Base-by-base conservation (phyloP, 1,284 basidiomycete species). In the Leccinum huronense region DNA sequence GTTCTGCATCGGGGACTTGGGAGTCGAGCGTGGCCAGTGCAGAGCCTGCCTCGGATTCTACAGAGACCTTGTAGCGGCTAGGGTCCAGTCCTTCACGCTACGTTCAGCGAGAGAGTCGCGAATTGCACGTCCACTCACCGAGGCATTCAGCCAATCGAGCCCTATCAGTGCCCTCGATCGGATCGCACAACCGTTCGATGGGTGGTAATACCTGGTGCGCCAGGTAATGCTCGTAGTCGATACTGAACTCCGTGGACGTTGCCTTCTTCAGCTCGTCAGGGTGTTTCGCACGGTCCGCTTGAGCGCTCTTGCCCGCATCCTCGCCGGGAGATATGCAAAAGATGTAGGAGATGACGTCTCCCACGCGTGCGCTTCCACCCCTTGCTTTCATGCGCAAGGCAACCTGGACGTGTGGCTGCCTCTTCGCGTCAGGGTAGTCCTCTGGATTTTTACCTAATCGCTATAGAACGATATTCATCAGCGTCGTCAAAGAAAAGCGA, bases 381-480 rank as follows among this genome's bases (percentile, higher is more conserved):
- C 88, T 90, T 2, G 87, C 84, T 78, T 96, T 97, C 88, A 97
- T 89, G 34, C 94, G 86, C 63, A 97, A 80, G 0, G 97, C 97
- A 13, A 99, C 97, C 72, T 98, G 95, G 1, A 99, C 97, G 73
- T 99, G 97, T 1, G 97, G 97, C 71, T 97, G 95, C 56, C 84
- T 88, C 78, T 98, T 98, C 30, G 88, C 92, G 74, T 98, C 96
- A 0, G 96, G 95, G 73, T 98, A 99, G 73, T 97, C 96, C 73
- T 96, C 91, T 0, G 95, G 95, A 69, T 94, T 93, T 81, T 97
- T 97, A 30, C 95, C 93, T 57, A 98, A 81, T 65, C 95, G 90
- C 93, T 95, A 70, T 9, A 60, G 34, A 36, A 57, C 14, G 48
- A 53, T 61, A 23, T 63, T 27, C 8, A 54, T 59, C n/a, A 60